Percentiles rank a stretch among this genome's conserved stretches.
Evolutionary conservation across 371 early-diverging fungal genomes (phyloP).

Genomic region (Enteropsectra breve): DNA sequence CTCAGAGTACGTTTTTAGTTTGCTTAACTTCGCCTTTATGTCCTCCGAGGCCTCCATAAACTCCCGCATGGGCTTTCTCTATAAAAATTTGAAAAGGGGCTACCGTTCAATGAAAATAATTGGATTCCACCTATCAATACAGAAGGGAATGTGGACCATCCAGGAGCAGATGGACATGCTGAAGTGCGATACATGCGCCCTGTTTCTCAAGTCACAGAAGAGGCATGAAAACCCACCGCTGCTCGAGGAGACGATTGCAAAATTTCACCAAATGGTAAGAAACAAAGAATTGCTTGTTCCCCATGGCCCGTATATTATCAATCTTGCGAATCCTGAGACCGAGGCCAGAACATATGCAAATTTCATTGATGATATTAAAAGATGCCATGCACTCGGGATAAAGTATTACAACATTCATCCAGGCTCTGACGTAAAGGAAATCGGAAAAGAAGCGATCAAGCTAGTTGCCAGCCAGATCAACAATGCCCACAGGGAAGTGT

Average conservation of each 20-base stretch:
- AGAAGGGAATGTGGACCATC: slow-evolving; percentile 53
- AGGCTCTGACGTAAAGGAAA: slow-evolving; percentile 62
- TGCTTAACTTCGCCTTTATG: slow-evolving; percentile 35
- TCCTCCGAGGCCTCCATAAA: slow-evolving; percentile 45
- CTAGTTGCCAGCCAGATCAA: slow-evolving; percentile 63
- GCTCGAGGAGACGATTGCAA: slow-evolving; percentile 17
- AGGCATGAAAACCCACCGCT: slow-evolving; percentile 39
- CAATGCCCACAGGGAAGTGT: slow-evolving; percentile 59
- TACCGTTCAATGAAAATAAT: slow-evolving; percentile 21
- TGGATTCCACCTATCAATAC: slow-evolving; percentile 60
- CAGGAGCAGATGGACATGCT: slow-evolving; percentile 54
- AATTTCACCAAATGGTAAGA: slow-evolving; percentile 35
- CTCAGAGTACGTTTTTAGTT: slow-evolving; percentile 16
- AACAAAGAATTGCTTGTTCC: slow-evolving; percentile 60
- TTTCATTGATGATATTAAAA: slow-evolving; percentile 63
- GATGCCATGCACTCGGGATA: slow-evolving; percentile 63
- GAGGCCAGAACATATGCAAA: slow-evolving; percentile 59
- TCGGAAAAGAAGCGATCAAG: slow-evolving; percentile 56
- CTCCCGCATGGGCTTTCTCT: slow-evolving; percentile 34
- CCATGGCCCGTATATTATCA: slow-evolving; percentile 66
- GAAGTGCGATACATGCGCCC: slow-evolving; percentile 47
- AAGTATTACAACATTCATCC: slow-evolving; percentile 65
- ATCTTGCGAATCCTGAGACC: slow-evolving; percentile 63
- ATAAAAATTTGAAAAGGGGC: background rate
- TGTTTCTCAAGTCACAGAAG: slow-evolving; percentile 59